phyloP scores from a whole-genome alignment of 129 eudicot species.

The Flaveria robusta region DNA sequence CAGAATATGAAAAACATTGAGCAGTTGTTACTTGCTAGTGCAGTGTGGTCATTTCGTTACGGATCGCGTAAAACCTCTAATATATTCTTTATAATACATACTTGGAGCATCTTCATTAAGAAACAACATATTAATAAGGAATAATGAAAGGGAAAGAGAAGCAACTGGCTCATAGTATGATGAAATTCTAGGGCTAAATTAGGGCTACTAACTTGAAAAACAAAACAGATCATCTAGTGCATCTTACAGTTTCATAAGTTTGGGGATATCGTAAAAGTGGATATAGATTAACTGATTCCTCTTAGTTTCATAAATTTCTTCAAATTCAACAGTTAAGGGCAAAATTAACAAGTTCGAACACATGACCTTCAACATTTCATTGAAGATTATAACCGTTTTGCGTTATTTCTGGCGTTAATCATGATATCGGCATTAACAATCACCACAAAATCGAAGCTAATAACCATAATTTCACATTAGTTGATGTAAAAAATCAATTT shows the following conservation, averaged over 20 bases:
- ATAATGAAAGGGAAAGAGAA: not conserved
- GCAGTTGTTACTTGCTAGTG: not conserved
- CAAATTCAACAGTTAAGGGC: not conserved
- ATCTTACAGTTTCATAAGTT: not conserved
- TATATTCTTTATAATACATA: no score
- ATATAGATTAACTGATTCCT: not conserved
- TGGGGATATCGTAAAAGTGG: not conserved
- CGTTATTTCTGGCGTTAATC: not conserved
- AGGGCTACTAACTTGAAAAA: not conserved
- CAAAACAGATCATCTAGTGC: not conserved
- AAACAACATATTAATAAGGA: not conserved
- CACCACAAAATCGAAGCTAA: not conserved
- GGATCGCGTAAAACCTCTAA: no score
- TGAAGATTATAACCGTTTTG: not conserved
- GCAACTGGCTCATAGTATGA: not conserved
- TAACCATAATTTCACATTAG: not conserved
- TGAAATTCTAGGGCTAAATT: not conserved
- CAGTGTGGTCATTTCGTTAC: not conserved
- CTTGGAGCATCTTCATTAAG: no score
- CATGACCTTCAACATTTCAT: not conserved
- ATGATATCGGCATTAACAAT: constrained; percentile 2
- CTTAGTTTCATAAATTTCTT: not conserved
- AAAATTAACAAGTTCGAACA: not conserved
- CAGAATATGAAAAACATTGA: no score
- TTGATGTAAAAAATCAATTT: not conserved